These are phyloP conservation scores for Russula abietina DNA, from an alignment of 768 basidiomycete genomes.

Conservation along the genomic window DNA sequence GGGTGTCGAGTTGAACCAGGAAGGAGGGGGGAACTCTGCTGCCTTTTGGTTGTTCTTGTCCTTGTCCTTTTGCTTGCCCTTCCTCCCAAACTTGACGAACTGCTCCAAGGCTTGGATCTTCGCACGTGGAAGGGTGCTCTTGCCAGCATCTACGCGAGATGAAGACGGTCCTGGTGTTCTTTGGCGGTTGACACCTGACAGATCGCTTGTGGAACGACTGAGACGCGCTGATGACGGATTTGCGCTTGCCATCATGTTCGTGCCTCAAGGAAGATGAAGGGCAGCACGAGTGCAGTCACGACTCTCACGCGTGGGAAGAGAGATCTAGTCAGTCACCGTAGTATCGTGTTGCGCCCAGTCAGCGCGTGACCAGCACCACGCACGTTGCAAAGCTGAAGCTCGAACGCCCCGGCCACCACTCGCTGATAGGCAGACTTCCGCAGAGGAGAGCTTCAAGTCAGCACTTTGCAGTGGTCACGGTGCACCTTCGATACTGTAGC, in stretches of 20 bases:
- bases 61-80: conserved; percentile 15
- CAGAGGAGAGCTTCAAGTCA: no score
- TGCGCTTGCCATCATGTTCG: conserved; percentile 10
- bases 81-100: conserved; percentile 24
- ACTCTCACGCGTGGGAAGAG: neutral
- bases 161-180: neutral
- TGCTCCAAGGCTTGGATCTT: conserved; percentile 21
- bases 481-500: no score
- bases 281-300: neutral
- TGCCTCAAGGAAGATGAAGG: neutral
- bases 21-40: conserved; percentile 23
- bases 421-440: no score
- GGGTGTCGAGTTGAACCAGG: conserved; percentile 13
- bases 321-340: no score
- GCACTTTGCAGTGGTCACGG: no score
- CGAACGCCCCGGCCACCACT: no score
- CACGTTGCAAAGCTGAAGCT: no score
- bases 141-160: neutral
- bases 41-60: conserved; percentile 1
- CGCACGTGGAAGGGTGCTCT: conserved; percentile 12
- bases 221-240: conserved; percentile 7
- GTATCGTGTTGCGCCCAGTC: no score
- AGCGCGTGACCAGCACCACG: no score
- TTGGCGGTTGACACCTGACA: neutral
- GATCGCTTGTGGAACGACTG: conserved; percentile 11